phyloP scores from a whole-genome alignment of 306 rosid species.

The Malus asiatica region DNA sequence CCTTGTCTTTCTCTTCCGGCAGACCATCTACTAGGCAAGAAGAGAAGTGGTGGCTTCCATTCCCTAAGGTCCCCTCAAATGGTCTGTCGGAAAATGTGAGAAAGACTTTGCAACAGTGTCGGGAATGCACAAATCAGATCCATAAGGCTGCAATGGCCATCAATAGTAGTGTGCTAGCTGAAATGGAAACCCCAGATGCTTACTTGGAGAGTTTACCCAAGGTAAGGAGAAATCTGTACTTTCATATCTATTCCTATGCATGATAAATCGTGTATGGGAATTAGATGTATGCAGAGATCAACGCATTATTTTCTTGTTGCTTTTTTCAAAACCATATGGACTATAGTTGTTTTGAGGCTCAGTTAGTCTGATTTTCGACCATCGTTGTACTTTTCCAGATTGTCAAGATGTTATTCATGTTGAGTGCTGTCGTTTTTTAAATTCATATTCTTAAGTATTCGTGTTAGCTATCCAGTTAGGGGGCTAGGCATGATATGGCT shows the following conservation, averaged over 20 bases:
- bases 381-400: neutral
- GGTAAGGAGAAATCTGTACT: slow-evolving; percentile 11
- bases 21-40: slow-evolving; percentile 23
- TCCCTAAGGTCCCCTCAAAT: slow-evolving; percentile 33
- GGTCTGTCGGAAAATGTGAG: slow-evolving; percentile 33
- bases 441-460: neutral
- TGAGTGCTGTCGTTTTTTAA: neutral
- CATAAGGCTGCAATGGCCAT: slow-evolving; percentile 51
- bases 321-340: neutral
- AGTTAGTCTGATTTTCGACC: neutral
- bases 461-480: neutral
- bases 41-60: slow-evolving; percentile 44
- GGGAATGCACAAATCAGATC: slow-evolving; percentile 41
- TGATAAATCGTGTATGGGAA: neutral
- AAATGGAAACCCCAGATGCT: slow-evolving; percentile 35
- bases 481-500: neutral
- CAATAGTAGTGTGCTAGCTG: slow-evolving; percentile 29
- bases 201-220: slow-evolving; percentile 37
- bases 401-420: neutral
- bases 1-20: slow-evolving; percentile 10
- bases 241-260: neutral
- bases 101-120: slow-evolving; percentile 34
- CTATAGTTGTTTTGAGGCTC: neutral
- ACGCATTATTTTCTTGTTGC: neutral
- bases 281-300: neutral